Base-by-base conservation (phyloP, 305 asterid species). In the Rubia tinctorum region DNA sequence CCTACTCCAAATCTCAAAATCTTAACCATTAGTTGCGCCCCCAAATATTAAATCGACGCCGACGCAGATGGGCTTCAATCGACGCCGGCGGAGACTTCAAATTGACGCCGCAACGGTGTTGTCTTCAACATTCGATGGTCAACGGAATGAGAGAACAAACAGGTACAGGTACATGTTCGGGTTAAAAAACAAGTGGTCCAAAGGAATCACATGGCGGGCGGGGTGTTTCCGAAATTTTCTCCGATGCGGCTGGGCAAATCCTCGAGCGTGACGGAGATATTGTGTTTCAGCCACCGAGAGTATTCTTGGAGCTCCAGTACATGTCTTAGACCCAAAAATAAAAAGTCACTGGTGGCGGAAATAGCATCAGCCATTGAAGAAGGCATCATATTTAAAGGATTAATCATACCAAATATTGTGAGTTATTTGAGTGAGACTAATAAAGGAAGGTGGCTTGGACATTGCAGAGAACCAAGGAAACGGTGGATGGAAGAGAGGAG, bases 191-290 rank as follows among this genome's bases (percentile, higher is more conserved):
- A 80, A 72, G 4, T 63, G 74, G 22, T 76, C 82, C 59, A 78
- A 59, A 3, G 79, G 77, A 69, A 80, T 73, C 42, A 74, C 77
- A 8, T 56, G 89, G 78, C 78, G 84, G 2, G 80, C 25, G 34
- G 2, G 73, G 78, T 25, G 30, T 44, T 56, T 15, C 14, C 34
- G 17, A 18, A 27, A 71, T 85, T 81, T 81, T 86, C 88, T 1
- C 87, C 96, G 6, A 85, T 86, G n/a, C 55, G 83, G 39, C 84
- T 86, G 76, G 89, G 47, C 30, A 89, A 89, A 82, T 91, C 96
- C 37, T 84, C 87, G 4, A 89, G 92, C 3, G 96, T 85, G 67
- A 78, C 68, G 22, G 93, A 87, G 42, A 58, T 43, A 30, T 42
- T 78, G 22, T 83, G 88, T 8, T 73, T 80, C 2, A 89, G 87